Conservation (phyloP, 1,139 yeast species). For the Taphrina wiesneri region DNA sequence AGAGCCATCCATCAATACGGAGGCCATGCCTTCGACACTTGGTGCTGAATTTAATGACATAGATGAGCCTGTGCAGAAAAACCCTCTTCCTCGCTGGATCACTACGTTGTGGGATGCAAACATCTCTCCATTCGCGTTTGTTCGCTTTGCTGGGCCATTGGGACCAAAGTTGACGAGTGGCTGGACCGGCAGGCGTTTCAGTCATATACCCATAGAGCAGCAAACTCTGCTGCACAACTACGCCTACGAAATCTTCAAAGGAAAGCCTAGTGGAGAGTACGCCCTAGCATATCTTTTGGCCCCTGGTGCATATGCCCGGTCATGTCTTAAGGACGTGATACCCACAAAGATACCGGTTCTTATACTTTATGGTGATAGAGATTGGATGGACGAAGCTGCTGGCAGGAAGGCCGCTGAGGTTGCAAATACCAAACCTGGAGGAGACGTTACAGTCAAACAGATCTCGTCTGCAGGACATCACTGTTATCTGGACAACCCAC, state of each 20-base stretch:
- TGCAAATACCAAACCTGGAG: constrained; percentile 42
- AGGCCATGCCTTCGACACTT: constrained; percentile 2
- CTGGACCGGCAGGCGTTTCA: constrained; percentile 50
- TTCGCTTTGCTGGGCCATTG: constrained; percentile 48
- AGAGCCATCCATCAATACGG: constrained; percentile 33
- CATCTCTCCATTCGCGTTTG: constrained; percentile 48
- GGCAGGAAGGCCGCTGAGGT: constrained; percentile 57
- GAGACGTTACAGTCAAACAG: constrained; percentile 48
- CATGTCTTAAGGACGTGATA: constrained; percentile 67
- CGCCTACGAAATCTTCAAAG: constrained; percentile 61
- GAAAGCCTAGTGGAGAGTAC: constrained; percentile 64
- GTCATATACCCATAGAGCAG: constrained; percentile 42
- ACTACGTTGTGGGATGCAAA: constrained; percentile 49
- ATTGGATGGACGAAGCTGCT: constrained; percentile 81
- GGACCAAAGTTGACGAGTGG: constrained; percentile 50
- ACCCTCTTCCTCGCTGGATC: constrained; percentile 43
- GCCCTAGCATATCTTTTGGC: constrained; percentile 65
- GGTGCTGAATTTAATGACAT: constrained; percentile 38
- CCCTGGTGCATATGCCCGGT: constrained; percentile 73
- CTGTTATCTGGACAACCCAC: constrained; percentile 70
- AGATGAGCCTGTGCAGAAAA: constrained; percentile 37
- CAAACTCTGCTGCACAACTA: constrained; percentile 54
- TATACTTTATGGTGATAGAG: constrained; percentile 76
- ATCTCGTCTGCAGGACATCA: constrained; percentile 71
- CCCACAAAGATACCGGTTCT: constrained; percentile 52